These are phyloP conservation scores for Irpex sp. DNA, from an alignment of 1,284 basidiomycete genomes.

Conservation along the genomic window DNA sequence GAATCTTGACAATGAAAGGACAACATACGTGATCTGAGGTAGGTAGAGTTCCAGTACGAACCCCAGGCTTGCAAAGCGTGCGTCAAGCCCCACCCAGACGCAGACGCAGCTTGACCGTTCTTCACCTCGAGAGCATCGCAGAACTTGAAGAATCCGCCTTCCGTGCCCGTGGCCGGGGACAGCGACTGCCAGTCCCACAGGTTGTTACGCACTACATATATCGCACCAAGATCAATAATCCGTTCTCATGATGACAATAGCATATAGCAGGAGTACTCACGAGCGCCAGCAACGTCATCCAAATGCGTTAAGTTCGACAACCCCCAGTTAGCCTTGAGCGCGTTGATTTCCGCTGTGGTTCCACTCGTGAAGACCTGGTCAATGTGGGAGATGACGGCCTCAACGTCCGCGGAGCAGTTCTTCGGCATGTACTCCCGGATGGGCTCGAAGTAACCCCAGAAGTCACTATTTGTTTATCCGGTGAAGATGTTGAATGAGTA, in stretches of 20 bases:
- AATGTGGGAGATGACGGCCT: slow-evolving; percentile 70
- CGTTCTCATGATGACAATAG: too few species aligned
- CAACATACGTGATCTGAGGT: slow-evolving; percentile 47
- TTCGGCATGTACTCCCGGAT: slow-evolving; percentile 74
- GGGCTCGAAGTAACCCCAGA: slow-evolving; percentile 79
- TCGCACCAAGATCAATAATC: too few species aligned
- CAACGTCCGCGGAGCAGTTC: slow-evolving; percentile 79
- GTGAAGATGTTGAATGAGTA: not conserved
- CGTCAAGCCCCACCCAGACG: slow-evolving; percentile 69
- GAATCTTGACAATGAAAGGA: not conserved
- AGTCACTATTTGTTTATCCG: slow-evolving; percentile 42
- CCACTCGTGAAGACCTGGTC: slow-evolving; percentile 61
- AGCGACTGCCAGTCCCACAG: slow-evolving; percentile 65
- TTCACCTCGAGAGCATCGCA: slow-evolving; percentile 82
- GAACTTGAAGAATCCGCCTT: slow-evolving; percentile 64
- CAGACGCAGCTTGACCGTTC: slow-evolving; percentile 61
- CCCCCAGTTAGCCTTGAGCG: slow-evolving; percentile 66
- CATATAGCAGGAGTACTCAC: slow-evolving; percentile 38
- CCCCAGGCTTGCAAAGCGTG: slow-evolving; percentile 73
- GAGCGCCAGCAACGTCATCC: slow-evolving; percentile 73
- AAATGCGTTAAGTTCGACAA: slow-evolving; percentile 63
- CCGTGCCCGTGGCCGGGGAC: slow-evolving; percentile 50
- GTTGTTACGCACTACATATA: slow-evolving; percentile 67
- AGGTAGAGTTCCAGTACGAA: slow-evolving; percentile 57
- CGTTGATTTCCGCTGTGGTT: slow-evolving; percentile 52